Percentiles rank a stretch among this genome's conserved stretches.
These are phyloP conservation scores for Vigna nakashimae DNA, from an alignment of 306 rosid genomes.

Conservation along the genomic window DNA sequence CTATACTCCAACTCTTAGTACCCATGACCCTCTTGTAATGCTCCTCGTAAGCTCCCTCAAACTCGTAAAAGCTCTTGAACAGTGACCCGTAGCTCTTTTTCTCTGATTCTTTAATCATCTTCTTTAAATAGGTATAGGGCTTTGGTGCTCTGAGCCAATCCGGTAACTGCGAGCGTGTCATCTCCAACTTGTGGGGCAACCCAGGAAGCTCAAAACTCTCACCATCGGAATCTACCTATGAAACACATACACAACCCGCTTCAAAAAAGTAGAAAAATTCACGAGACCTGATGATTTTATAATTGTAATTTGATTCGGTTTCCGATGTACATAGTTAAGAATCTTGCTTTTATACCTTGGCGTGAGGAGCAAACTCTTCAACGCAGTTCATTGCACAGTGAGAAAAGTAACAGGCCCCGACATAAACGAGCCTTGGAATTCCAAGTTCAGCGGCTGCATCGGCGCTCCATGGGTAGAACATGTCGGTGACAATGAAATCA, in stretches of 20 bases:
- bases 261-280: no score
- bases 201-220: not conserved
- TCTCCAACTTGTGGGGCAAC: constrained; percentile 3
- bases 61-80: no score
- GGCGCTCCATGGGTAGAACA: constrained; percentile 10
- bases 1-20: constrained; percentile 5
- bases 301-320: no score
- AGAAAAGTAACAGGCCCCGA: not conserved
- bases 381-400: not conserved
- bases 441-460: not conserved
- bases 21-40: not conserved
- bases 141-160: not conserved
- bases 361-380: not conserved
- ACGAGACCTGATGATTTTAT: no score
- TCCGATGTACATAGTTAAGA: no score
- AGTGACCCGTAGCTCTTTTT: no score
- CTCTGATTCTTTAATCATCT: not conserved
- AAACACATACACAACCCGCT: no score
- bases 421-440: not conserved
- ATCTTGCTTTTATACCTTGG: not conserved
- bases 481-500: not conserved
- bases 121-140: not conserved
- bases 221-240: not conserved
- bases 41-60: not conserved
- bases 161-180: not conserved